Evolutionary conservation across 106 monocot species (phyloP), one percentile per base, ranked within the genome.

Genomic region (Agapanthus africanus): DNA sequence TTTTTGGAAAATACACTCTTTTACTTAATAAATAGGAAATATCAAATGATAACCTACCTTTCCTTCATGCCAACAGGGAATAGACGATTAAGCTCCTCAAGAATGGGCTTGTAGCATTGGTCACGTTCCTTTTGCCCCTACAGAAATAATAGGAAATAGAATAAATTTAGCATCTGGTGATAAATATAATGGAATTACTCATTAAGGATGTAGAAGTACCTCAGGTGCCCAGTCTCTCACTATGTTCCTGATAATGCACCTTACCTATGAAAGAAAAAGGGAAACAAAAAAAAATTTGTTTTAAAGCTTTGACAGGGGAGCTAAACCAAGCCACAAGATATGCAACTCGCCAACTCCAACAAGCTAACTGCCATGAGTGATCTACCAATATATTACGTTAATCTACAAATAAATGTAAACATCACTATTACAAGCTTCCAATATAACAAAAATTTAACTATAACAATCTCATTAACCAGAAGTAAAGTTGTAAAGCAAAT

Each of bases 51-150:
- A n/a, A n/a, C 25, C 11, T 69, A 94, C 94, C 90, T 87, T 60
- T 80, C 71, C 37, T 78, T 75, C 34, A 62, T 62, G 60, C 92
- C 82, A 66, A 31, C 37, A 76, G 92, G 97, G 69, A 93, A 99
- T 52, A 87, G 52, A 46, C 79, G 84, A 71, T 85, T 69, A 40
- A 99, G 84, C 71, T 99, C 92, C 41, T 90, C 87, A 39, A 99
- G 78, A 62, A 99, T 99, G 50, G 97, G 97, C 65, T 90, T 90
- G 73, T 92, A 99, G 68, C 97, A 99, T 57, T 99, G 83, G 26
- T 92, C 97, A 51, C 97, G 88, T 76, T 99, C 97, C 69, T 83
- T 84, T 81, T 93, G 73, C 65, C 97, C 97, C 97, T 99, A n/a
- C 2, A 69, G 16, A 37, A 37, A 52, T 66, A 28, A 35, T 39